Evolutionary conservation across 257 asterid genomes (phyloP).

Genomic region (Mentha longifolia): DNA sequence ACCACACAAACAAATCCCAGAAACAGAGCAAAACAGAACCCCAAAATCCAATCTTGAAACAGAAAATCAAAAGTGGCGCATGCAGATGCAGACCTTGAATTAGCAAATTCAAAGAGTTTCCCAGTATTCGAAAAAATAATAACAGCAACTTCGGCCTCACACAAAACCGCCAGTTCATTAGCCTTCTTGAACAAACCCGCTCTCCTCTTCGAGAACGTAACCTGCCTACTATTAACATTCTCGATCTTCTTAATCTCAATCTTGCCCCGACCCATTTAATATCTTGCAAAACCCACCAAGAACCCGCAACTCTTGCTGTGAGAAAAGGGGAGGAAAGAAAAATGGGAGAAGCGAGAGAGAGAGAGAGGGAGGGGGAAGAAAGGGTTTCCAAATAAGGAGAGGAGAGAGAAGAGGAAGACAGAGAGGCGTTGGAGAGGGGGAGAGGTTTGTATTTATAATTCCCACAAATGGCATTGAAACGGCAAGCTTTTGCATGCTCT

Average conservation of each 20-base stretch:
- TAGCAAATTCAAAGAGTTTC: conserved; percentile 66
- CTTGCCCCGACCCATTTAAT: conserved; percentile 75
- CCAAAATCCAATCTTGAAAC: conserved; percentile 13
- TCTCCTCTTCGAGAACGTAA: conserved; percentile 77
- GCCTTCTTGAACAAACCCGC: conserved; percentile 81
- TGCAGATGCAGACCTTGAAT: conserved; percentile 56
- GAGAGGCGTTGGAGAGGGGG: conserved; percentile 49
- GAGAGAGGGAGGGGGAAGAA: too few relatives aligned
- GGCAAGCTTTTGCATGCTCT: conserved; percentile 74
- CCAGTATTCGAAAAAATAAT: conserved; percentile 78
- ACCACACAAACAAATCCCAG: conserved; percentile 26
- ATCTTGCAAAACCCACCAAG: conserved; percentile 39
- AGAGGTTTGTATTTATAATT: conserved; percentile 34
- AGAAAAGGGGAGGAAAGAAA: neutral
- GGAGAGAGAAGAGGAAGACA: conserved; percentile 38
- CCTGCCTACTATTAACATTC: conserved; percentile 77
- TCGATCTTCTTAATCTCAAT: conserved; percentile 83
- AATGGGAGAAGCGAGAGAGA: neutral
- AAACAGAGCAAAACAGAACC: conserved; percentile 18
- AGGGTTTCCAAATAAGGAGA: conserved; percentile 42
- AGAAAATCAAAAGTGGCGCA: conserved; percentile 2
- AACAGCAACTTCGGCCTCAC: conserved; percentile 82
- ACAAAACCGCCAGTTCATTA: conserved; percentile 68
- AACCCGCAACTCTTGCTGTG: neutral
- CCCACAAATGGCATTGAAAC: conserved; percentile 79